A percentile compares a stretch with the other conserved stretches of the same genome.
These are phyloP conservation scores for Ceratobasidium sp. DNA, from an alignment of 1,284 basidiomycete species.

Conservation along the genomic window DNA sequence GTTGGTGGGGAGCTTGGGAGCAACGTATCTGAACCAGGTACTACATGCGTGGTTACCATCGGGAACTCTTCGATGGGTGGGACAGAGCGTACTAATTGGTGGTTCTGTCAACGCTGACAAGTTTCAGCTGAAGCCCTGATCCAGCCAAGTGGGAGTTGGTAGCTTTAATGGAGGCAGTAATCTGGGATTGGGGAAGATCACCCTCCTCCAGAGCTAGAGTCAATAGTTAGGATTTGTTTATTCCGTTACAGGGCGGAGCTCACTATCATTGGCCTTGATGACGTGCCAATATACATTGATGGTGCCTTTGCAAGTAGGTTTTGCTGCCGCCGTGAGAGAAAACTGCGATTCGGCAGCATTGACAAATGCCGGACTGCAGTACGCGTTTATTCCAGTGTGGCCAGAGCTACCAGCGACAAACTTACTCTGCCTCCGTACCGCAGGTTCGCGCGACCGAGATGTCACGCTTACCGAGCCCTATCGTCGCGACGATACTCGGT, in stretches of 20 bases:
- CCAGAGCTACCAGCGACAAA: background rate
- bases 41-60: background rate
- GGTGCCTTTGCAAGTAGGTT: background rate
- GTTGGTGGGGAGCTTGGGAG: conserved; percentile 39
- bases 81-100: conserved; percentile 39
- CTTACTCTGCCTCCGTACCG: conserved; percentile 9
- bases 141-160: conserved; percentile 44
- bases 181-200: conserved; percentile 29
- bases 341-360: conserved; percentile 19
- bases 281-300: conserved; percentile 38
- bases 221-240: background rate
- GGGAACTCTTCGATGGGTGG: background rate
- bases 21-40: conserved; percentile 43
- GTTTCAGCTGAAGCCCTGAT: conserved; percentile 43
- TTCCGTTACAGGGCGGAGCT: background rate
- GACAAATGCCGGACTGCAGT: background rate
- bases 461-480: background rate
- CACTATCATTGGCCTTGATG: conserved; percentile 26
- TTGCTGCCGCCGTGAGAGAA: background rate
- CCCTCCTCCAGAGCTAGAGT: conserved; percentile 33
- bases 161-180: conserved; percentile 42
- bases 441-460: background rate
- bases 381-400: background rate
- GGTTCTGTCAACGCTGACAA: conserved; percentile 43
- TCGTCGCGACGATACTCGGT: background rate